Percentiles rank a stretch among this genome's conserved stretches.
These are phyloP conservation scores for Styphnolobium japonicum DNA, from an alignment of 306 rosid species.

Conservation along the genomic window DNA sequence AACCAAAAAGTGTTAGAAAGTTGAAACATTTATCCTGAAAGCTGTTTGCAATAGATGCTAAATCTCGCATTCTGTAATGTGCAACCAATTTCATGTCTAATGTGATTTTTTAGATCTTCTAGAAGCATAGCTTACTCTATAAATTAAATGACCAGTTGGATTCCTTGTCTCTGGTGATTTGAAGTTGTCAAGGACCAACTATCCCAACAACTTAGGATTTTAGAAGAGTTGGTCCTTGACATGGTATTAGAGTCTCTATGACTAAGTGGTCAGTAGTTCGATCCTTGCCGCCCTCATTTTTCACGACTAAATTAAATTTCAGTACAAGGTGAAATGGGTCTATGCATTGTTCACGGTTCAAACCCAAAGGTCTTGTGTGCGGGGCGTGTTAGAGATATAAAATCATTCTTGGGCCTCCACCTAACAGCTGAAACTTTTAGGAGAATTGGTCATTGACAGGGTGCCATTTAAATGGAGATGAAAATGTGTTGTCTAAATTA, in stretches of 20 bases:
- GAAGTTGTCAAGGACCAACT: not conserved
- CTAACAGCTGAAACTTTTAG: not conserved
- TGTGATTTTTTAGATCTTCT: not conserved
- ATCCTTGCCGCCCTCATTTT: not conserved
- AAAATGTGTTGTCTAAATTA: not conserved
- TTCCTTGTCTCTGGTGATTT: not conserved
- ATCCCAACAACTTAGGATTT: not conserved
- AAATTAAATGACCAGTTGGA: not conserved
- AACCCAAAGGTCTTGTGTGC: not conserved
- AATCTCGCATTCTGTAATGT: not conserved
- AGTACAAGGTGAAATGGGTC: not conserved
- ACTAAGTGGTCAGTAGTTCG: not conserved
- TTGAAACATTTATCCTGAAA: not conserved
- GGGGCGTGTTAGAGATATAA: not conserved
- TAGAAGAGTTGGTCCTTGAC: not conserved
- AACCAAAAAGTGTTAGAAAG: conserved; percentile 11
- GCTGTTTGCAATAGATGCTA: not conserved
- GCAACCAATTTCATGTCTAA: not conserved
- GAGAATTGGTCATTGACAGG: not conserved
- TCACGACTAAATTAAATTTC: not conserved
- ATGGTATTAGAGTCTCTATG: not conserved
- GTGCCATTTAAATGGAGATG: not conserved
- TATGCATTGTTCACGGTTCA: not conserved
- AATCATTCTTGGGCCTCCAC: not conserved
- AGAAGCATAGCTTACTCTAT: not conserved